phyloP scores from a whole-genome alignment of 495 filamentous ascomycete genomes.

The Xylaria cubensis region DNA sequence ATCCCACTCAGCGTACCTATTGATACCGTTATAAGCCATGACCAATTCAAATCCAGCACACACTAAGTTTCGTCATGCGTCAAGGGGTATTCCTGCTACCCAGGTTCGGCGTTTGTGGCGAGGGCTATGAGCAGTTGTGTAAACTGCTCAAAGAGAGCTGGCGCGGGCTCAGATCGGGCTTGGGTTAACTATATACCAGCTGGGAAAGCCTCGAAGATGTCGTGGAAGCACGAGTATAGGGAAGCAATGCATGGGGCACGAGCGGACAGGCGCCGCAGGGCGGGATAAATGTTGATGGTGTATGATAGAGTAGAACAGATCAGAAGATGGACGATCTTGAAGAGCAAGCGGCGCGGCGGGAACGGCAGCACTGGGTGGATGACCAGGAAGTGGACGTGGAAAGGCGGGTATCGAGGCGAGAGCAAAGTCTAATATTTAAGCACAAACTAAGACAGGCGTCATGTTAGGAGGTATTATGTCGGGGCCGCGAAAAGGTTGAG shows the following conservation, averaged over 20 bases:
- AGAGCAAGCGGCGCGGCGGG: conserved; percentile 2
- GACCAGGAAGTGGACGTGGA: conserved; percentile 9
- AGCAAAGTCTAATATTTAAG: conserved; percentile 25
- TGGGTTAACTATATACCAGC: conserved; percentile 11
- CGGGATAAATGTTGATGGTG: not conserved
- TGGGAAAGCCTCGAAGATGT: conserved; percentile 22
- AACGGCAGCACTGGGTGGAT: not conserved
- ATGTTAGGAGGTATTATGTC: conserved; percentile 15
- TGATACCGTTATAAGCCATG: conserved; percentile 26
- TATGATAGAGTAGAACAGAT: conserved; percentile 1
- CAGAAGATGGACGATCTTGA: conserved; percentile 2
- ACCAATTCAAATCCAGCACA: not conserved
- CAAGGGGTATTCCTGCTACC: not conserved
- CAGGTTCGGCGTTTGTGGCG: not conserved
- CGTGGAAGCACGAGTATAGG: conserved; percentile 16
- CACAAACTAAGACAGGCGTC: conserved; percentile 18
- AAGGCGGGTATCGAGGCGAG: conserved; percentile 7
- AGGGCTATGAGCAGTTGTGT: not conserved
- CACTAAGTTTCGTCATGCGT: conserved; percentile 11
- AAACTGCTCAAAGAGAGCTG: conserved; percentile 15
- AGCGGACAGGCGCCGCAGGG: conserved; percentile 15
- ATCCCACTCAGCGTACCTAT: conserved; percentile 21
- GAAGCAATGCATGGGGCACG: conserved; percentile 28
- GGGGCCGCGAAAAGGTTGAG: conserved; percentile 27
- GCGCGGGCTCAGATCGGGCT: conserved; percentile 5